Evolutionary conservation across 1,284 basidiomycete species (phyloP).

Genomic region (Moesziomyces sp.): DNA sequence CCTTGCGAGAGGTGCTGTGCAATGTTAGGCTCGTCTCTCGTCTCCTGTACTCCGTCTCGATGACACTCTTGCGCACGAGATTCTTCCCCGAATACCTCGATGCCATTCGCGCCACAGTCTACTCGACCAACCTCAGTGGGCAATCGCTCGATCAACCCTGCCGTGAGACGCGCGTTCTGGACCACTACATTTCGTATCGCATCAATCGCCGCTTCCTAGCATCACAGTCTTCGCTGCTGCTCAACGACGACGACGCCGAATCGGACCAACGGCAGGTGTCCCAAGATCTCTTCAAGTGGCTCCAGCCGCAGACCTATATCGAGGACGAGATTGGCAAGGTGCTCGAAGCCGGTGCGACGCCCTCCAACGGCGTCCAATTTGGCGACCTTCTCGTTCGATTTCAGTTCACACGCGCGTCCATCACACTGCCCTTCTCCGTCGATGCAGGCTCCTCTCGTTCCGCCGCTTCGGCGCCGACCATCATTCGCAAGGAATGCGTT

Average conservation of each 20-base stretch:
- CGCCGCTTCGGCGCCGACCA: slow-evolving; percentile 1
- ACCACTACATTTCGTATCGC: slow-evolving; percentile 43
- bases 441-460: slow-evolving; percentile 5
- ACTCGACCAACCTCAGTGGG: slow-evolving; percentile 21
- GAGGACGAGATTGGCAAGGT: slow-evolving; percentile 41
- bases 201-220: slow-evolving; percentile 26
- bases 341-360: not conserved
- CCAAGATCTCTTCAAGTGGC: slow-evolving; percentile 46
- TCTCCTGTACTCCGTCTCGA: slow-evolving; percentile 31
- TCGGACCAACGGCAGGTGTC: slow-evolving; percentile 33
- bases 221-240: slow-evolving; percentile 23
- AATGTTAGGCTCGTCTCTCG: slow-evolving; percentile 34
- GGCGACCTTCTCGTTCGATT: slow-evolving; percentile 32
- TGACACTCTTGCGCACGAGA: slow-evolving; percentile 24
- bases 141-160: slow-evolving; percentile 14
- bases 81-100: slow-evolving; percentile 32
- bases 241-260: slow-evolving; percentile 44
- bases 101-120: slow-evolving; percentile 24
- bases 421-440: slow-evolving; percentile 29
- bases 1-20: slow-evolving; percentile 20
- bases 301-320: slow-evolving; percentile 42
- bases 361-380: slow-evolving; percentile 18
- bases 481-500: slow-evolving; percentile 29
- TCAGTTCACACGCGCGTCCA: slow-evolving; percentile 22
- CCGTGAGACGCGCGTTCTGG: slow-evolving; percentile 38